Percentiles rank a stretch among this genome's conserved stretches.
Conservation (phyloP, 495 filamentous ascomycete species). For the Penicillium crystallinum region DNA sequence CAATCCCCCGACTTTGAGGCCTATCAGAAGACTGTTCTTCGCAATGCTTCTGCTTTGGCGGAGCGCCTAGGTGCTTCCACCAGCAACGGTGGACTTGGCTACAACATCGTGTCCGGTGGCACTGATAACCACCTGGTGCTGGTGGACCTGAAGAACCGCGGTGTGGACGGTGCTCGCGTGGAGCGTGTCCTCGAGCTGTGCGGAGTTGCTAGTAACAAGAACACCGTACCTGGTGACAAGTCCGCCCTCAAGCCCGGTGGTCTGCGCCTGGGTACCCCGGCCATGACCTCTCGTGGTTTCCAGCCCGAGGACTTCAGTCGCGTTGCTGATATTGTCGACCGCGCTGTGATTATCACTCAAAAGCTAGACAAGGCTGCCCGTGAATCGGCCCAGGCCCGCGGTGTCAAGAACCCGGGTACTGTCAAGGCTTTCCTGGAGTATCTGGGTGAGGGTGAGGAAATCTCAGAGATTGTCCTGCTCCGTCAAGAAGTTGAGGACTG, state of each 20-base stretch:
- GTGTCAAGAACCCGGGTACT: slow-evolving; percentile 68
- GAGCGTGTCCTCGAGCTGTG: slow-evolving; percentile 92
- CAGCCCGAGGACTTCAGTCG: slow-evolving; percentile 78
- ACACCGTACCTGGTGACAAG: slow-evolving; percentile 93
- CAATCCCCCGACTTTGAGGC: slow-evolving; percentile 80
- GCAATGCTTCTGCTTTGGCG: slow-evolving; percentile 82
- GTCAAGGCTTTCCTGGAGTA: slow-evolving; percentile 83
- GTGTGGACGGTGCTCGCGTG: slow-evolving; percentile 86
- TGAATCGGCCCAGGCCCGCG: slow-evolving; percentile 69
- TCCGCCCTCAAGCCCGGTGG: slow-evolving; percentile 90
- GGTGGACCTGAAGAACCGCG: slow-evolving; percentile 87
- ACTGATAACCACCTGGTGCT: slow-evolving; percentile 97
- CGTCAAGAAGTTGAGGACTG: slow-evolving; percentile 90
- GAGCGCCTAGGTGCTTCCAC: slow-evolving; percentile 65
- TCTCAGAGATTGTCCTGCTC: slow-evolving; percentile 80
- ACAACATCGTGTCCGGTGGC: slow-evolving; percentile 85
- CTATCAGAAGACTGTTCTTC: slow-evolving; percentile 83
- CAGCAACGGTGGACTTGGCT: slow-evolving; percentile 73
- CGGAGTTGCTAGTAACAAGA: slow-evolving; percentile 96
- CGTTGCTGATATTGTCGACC: slow-evolving; percentile 91
- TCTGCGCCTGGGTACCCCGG: slow-evolving; percentile 86
- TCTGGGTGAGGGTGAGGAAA: slow-evolving; percentile 74
- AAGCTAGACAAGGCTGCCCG: slow-evolving; percentile 74
- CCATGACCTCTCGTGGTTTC: slow-evolving; percentile 96
- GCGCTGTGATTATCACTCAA: slow-evolving; percentile 79